These are phyloP conservation scores for Gastrolobium bilobum DNA, from an alignment of 306 rosid genomes.

Conservation along the genomic window DNA sequence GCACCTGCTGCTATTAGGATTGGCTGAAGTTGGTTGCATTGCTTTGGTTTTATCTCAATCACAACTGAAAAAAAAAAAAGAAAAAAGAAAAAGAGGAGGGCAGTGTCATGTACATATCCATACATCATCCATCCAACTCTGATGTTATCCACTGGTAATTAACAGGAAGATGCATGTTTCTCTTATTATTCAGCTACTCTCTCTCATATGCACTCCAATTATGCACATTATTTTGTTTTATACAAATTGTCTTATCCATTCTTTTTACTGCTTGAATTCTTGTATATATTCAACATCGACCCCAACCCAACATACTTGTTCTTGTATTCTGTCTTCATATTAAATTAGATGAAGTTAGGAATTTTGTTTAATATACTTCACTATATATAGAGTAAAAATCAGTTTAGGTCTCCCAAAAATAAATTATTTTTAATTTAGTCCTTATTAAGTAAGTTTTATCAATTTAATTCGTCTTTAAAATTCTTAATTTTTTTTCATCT, in stretches of 20 bases:
- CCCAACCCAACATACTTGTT: no score
- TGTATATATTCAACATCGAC: background rate
- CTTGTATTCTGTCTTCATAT: no score
- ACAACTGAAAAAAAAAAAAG: background rate
- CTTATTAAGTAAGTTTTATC: no score
- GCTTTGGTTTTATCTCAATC: constrained; percentile 53
- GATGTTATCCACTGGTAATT: constrained; percentile 63
- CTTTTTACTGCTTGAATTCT: background rate
- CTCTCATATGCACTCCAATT: constrained; percentile 28
- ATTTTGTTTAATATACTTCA: no score
- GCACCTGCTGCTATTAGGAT: constrained; percentile 33
- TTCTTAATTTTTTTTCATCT: no score
- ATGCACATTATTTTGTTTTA: background rate
- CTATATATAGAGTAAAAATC: no score
- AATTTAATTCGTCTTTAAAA: no score
- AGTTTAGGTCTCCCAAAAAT: no score
- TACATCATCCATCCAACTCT: constrained; percentile 50
- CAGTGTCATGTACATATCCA: constrained; percentile 27
- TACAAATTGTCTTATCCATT: background rate
- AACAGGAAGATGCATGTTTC: constrained; percentile 48
- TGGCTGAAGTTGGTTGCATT: constrained; percentile 47
- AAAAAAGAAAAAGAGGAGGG: background rate
- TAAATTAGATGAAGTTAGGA: no score
- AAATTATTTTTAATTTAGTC: no score
- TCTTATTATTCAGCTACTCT: constrained; percentile 38